Evolutionary conservation across 306 rosid species (phyloP).

Genomic region (Begonia loranthoides): DNA sequence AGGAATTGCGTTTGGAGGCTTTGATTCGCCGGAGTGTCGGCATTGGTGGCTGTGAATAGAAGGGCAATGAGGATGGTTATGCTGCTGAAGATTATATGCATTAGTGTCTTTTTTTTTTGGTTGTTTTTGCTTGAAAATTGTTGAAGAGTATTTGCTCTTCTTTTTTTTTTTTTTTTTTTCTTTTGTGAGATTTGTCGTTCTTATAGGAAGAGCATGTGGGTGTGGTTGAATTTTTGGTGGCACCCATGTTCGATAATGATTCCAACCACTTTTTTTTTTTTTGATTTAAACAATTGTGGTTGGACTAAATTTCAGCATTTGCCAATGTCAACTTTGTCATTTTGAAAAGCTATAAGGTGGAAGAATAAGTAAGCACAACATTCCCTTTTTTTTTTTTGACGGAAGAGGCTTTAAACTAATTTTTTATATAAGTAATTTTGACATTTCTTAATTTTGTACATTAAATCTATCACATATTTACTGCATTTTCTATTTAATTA

Average conservation of each 20-base stretch:
- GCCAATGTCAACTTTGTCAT: too few relatives aligned
- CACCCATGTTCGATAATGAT: slow-evolving; percentile 80
- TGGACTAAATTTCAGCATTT: too few relatives aligned
- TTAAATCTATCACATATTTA: too few relatives aligned
- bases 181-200: background rate
- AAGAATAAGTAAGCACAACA: too few relatives aligned
- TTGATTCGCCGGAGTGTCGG: background rate
- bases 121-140: background rate
- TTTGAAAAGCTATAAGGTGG: too few relatives aligned
- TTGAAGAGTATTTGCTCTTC: slow-evolving; percentile 1
- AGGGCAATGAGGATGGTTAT: slow-evolving; percentile 11
- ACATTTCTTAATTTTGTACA: too few relatives aligned
- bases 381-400: too few relatives aligned
- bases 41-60: slow-evolving; percentile 13
- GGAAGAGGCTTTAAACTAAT: too few relatives aligned
- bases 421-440: too few relatives aligned
- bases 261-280: slow-evolving; percentile 19
- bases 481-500: too few relatives aligned
- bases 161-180: background rate
- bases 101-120: slow-evolving; percentile 1
- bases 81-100: slow-evolving; percentile 8
- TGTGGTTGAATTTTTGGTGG: slow-evolving; percentile 39
- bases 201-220: slow-evolving; percentile 7
- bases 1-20: slow-evolving; percentile 25
- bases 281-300: too few relatives aligned